Evolutionary conservation across 768 basidiomycete species (phyloP), one percentile per base, ranked within the genome.

Genomic region (Russula compacta): DNA sequence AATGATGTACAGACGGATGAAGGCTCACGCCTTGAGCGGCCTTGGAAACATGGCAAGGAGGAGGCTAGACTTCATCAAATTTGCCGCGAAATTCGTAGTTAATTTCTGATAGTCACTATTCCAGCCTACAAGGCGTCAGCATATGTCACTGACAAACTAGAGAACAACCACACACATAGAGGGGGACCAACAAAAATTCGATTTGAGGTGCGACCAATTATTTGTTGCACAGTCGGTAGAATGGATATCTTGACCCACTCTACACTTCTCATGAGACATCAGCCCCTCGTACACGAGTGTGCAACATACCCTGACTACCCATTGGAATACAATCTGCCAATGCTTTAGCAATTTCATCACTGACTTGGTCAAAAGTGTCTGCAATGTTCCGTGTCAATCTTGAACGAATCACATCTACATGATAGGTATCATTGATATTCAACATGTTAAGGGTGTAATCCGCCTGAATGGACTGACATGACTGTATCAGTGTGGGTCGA

Each of bases 121-220:
- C 1, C 75, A 68, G 65, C 80, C 80, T 83, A 52, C 3, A 15
- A 24, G 5, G 17, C 4, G 9, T 50, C 40, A 36, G 17, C 15
- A 44, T 11, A 19, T 6, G 14, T 33, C 19, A 5, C 10, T 32
- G 50, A 36, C 24, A 19, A 32, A 42, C n/a, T 12, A 10, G n/a
- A 5, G 19, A 29, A 39, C 19, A 3, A 15, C 42, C 10, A 21
- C 55, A 15, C 43, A 53, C 79, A 80, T 7, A 78, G 61, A 1
- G 79, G 78, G 5, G 76, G 64, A 0, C 78, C 79, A 35, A 82
- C 75, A 57, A 80, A 78, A 7, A 53, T 24, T n/a, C 58, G 58
- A 29, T 44, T 39, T 7, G 43, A 4, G 58, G 17, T 38, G 6
- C 35, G 17, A 19, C 51, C 46, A 24, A 59, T 46, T 21, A 47